phyloP scores from a whole-genome alignment of 768 basidiomycete species.

The Crepidotus variabilis region DNA sequence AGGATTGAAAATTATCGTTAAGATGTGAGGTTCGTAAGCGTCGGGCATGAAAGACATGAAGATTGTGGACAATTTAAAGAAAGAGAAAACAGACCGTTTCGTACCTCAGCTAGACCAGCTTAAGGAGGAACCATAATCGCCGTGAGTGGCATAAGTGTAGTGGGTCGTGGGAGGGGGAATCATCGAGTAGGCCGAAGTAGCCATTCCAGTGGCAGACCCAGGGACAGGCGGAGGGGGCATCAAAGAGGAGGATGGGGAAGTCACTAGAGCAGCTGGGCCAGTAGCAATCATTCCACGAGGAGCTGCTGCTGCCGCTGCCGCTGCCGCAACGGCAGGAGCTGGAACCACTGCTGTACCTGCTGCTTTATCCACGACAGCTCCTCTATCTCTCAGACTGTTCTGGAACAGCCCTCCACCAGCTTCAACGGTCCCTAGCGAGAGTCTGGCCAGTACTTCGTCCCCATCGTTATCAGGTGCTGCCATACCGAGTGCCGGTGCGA shows the following conservation, averaged over 20 bases:
- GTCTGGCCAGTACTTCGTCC: constrained; percentile 1
- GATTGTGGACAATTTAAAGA: not conserved
- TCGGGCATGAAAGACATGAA: not conserved
- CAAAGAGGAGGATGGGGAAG: not conserved
- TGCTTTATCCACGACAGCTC: not conserved
- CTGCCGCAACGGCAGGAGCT: not conserved
- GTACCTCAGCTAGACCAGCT: not conserved
- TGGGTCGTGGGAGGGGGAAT: not conserved
- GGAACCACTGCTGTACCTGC: not conserved
- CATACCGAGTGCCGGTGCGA: constrained; percentile 2
- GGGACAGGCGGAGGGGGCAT: not conserved
- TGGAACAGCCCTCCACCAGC: constrained; percentile 4
- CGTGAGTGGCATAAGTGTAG: not conserved
- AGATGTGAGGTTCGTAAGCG: not conserved
- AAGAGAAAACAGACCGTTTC: not conserved
- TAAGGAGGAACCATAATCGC: not conserved
- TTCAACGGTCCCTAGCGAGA: constrained; percentile 3
- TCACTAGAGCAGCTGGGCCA: not conserved
- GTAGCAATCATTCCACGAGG: not conserved
- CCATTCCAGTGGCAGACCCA: not conserved
- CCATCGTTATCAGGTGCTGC: not conserved
- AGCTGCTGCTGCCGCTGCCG: not conserved
- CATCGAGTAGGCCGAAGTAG: not conserved
- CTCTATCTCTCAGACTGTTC: not conserved
- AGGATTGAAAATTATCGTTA: not conserved